Evolutionary conservation across 306 rosid genomes (phyloP).

Genomic region (Corylus americana): DNA sequence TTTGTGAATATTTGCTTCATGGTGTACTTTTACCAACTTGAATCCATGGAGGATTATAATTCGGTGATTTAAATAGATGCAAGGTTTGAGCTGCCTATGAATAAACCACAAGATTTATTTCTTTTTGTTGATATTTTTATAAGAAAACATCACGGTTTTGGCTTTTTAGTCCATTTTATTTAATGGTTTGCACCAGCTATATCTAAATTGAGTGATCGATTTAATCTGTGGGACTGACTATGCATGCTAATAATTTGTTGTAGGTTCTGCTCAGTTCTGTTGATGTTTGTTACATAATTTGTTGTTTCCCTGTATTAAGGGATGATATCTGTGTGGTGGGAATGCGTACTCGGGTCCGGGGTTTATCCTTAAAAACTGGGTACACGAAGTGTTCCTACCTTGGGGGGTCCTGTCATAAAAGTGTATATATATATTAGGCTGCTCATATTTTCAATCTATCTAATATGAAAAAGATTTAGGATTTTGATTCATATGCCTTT

Average conservation of each 20-base stretch:
- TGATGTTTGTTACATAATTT: background rate
- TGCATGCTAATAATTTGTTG: background rate
- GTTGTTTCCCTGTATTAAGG: background rate
- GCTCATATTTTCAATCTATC: background rate
- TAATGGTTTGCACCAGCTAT: background rate
- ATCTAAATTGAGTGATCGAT: background rate
- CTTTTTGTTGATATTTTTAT: background rate
- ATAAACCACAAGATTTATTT: background rate
- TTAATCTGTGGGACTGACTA: background rate
- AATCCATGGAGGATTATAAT: background rate
- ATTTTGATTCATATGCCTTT: background rate
- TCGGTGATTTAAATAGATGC: background rate
- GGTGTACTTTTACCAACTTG: background rate
- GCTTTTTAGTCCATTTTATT: background rate
- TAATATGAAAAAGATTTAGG: background rate
- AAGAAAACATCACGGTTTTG: background rate
- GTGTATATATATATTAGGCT: background rate
- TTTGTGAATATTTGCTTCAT: conserved; percentile 1
- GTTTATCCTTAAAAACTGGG: too few relatives aligned
- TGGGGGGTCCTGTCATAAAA: too few relatives aligned
- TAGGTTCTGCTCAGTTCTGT: background rate
- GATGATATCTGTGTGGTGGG: background rate
- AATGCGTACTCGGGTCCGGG: too few relatives aligned
- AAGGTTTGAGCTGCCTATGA: background rate
- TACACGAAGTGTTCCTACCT: too few relatives aligned